A percentile compares a stretch with the other conserved stretches of the same genome.
Evolutionary conservation across 208 protist species (phyloP).

Genomic region (Leishmania tarentolae): DNA sequence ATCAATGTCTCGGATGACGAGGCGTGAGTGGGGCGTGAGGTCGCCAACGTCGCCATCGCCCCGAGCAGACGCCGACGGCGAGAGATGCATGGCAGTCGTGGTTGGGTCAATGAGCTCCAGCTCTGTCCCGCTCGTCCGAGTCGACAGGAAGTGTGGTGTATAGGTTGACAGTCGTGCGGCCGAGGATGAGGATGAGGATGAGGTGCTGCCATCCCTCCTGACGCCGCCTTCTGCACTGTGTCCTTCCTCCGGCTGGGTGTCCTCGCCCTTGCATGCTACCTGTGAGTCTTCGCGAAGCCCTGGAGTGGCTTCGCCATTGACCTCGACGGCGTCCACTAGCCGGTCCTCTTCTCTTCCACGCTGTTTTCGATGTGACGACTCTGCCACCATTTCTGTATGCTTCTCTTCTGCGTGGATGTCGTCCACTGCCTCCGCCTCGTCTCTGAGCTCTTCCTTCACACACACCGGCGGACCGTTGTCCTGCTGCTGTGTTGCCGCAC

Average conservation of each 20-base stretch:
- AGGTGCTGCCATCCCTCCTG: not conserved
- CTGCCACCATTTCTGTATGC: not conserved
- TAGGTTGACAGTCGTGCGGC: constrained; percentile 10
- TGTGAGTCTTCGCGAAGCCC: not conserved
- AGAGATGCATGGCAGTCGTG: not conserved
- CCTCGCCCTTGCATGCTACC: not conserved
- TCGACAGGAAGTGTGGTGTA: constrained; percentile 14
- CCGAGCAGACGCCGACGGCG: not conserved
- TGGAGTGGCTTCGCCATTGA: not conserved
- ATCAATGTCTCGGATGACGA: constrained; percentile 98
- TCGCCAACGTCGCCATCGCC: not conserved
- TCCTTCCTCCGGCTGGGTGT: not conserved
- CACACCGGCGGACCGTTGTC: not conserved
- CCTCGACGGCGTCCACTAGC: not conserved
- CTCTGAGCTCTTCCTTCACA: constrained; percentile 8
- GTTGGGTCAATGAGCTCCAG: constrained; percentile 17
- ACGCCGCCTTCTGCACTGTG: not conserved
- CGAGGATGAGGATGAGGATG: constrained; percentile 7
- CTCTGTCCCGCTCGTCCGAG: constrained; percentile 27
- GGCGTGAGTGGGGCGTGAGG: constrained; percentile 30
- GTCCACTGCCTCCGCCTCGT: not conserved
- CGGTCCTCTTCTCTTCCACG: not conserved
- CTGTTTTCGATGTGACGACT: not conserved
- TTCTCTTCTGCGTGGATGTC: not conserved
- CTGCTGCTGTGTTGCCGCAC: not conserved